A percentile compares a stretch with the other conserved stretches of the same genome.
phyloP scores from a whole-genome alignment of 225 moss, liverwort and hornwort species.

The Straminergon stramineum region DNA sequence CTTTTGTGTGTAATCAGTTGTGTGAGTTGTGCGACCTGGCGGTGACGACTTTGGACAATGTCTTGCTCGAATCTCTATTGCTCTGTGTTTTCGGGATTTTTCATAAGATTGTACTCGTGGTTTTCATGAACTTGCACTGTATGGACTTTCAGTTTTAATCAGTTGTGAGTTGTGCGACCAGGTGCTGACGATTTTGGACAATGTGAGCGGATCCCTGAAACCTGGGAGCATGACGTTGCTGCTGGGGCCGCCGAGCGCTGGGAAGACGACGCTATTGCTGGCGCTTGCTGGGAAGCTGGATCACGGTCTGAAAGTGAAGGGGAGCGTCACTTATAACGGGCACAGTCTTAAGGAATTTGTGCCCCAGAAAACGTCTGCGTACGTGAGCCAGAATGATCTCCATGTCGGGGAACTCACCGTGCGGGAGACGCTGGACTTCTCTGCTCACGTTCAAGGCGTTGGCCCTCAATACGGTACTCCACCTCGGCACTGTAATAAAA shows the following conservation, averaged over 20 bases:
- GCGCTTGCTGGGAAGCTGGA: slow-evolving; percentile 48
- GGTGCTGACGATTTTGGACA: slow-evolving; percentile 28
- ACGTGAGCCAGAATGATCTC: slow-evolving; percentile 51
- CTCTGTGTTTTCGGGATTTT: background rate
- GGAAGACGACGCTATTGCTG: slow-evolving; percentile 35
- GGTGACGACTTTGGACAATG: background rate
- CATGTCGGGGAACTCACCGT: slow-evolving; percentile 51
- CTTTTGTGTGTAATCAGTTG: background rate
- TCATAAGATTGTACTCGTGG: too few species aligned
- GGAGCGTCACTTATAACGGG: slow-evolving; percentile 40
- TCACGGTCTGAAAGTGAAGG: slow-evolving; percentile 19
- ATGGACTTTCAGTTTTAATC: background rate
- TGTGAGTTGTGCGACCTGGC: background rate
- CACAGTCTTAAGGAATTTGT: slow-evolving; percentile 31
- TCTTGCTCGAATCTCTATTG: background rate
- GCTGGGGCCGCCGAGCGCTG: slow-evolving; percentile 35
- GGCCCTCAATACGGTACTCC: slow-evolving; percentile 16
- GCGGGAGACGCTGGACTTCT: slow-evolving; percentile 45
- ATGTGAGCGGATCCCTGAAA: slow-evolving; percentile 38
- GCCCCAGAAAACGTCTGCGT: slow-evolving; percentile 44
- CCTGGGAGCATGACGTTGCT: slow-evolving; percentile 48
- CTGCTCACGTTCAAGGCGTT: slow-evolving; percentile 45
- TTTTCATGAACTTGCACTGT: background rate
- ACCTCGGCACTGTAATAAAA: background rate
- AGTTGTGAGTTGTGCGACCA: background rate